phyloP scores from a whole-genome alignment of 305 asterid species.

The Salvia sclarea region DNA sequence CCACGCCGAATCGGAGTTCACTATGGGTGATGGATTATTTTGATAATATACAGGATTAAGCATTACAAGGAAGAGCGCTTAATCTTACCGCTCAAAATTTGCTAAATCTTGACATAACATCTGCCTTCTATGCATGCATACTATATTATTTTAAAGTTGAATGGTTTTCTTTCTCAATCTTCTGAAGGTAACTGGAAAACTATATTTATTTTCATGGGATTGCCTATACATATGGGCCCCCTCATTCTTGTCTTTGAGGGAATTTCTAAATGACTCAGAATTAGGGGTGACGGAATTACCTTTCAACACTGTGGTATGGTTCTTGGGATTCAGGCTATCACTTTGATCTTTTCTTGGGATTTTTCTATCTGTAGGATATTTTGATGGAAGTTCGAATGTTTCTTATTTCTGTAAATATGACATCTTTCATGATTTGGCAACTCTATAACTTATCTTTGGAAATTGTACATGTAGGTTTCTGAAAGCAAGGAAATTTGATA shows the following conservation, averaged over 20 bases:
- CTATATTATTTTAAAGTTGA: background rate
- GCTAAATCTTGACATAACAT: background rate
- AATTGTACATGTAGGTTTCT: conserved; percentile 60
- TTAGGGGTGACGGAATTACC: background rate
- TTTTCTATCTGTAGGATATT: background rate
- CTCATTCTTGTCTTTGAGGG: background rate
- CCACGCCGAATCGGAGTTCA: background rate
- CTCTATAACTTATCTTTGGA: conserved; percentile 17
- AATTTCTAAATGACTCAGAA: background rate
- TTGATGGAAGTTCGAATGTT: conserved; percentile 6
- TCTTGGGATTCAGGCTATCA: background rate
- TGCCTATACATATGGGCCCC: background rate
- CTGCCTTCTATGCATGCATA: background rate
- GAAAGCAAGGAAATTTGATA: conserved; percentile 92
- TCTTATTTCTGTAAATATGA: conserved; percentile 5
- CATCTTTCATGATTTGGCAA: conserved; percentile 26
- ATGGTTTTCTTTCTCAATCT: background rate
- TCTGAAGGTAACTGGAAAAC: conserved; percentile 4
- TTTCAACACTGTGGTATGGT: conserved; percentile 6
- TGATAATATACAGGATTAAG: background rate
- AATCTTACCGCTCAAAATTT: conserved; percentile 16
- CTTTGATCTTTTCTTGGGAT: conserved; percentile 5
- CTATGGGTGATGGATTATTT: background rate
- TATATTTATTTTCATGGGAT: background rate
- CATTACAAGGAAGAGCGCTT: background rate